These are phyloP conservation scores for Stenogyne calaminthoides DNA, from an alignment of 305 asterid species.

Conservation along the genomic window DNA sequence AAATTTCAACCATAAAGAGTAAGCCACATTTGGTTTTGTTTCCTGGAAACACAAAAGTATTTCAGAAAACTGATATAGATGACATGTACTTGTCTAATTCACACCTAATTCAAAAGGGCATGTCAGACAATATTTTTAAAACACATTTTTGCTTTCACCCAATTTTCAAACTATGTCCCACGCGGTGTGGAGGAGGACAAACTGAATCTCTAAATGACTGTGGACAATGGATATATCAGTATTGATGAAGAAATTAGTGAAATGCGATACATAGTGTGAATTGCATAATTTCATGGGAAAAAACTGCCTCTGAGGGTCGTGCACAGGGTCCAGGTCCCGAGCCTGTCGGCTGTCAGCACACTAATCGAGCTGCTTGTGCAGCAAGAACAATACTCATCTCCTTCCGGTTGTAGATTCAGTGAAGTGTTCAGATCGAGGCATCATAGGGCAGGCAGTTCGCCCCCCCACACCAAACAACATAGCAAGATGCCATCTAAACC, in stretches of 20 bases:
- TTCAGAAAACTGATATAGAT: background rate
- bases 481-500: too few relatives aligned
- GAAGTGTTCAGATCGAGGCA: too few relatives aligned
- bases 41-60: background rate
- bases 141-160: background rate
- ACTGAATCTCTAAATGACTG: too few relatives aligned
- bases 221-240: background rate
- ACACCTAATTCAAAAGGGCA: background rate
- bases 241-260: background rate
- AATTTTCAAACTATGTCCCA: background rate
- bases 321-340: too few relatives aligned
- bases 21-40: background rate
- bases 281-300: too few relatives aligned
- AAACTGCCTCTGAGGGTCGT: too few relatives aligned
- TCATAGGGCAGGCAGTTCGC: too few relatives aligned
- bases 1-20: background rate
- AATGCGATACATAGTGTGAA: background rate
- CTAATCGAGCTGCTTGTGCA: too few relatives aligned
- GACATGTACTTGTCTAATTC: background rate
- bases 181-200: background rate
- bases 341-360: too few relatives aligned
- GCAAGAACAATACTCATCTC: too few relatives aligned
- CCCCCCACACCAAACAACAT: too few relatives aligned
- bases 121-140: background rate
- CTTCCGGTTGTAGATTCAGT: too few relatives aligned